phyloP scores from a whole-genome alignment of 805 yeast species.

The Candida golubevii region DNA sequence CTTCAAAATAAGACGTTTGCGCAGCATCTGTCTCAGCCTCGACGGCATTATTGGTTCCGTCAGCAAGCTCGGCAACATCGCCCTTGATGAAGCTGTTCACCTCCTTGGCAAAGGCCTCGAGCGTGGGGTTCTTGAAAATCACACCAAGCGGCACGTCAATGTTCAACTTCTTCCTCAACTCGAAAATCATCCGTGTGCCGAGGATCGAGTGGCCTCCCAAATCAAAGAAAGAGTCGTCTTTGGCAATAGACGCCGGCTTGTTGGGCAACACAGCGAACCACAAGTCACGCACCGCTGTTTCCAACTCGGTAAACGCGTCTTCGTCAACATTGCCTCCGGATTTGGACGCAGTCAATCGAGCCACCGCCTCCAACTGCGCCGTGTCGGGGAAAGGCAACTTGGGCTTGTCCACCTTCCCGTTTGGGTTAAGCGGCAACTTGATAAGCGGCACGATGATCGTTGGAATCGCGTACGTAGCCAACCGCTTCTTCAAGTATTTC shows the following conservation, averaged over 20 bases:
- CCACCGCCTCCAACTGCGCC: constrained; percentile 76
- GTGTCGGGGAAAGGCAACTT: constrained; percentile 92
- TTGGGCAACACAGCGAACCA: constrained; percentile 87
- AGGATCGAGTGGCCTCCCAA: constrained; percentile 97
- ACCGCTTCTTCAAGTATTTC: constrained; percentile 70
- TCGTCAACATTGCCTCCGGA: constrained; percentile 43
- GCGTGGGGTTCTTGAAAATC: constrained; percentile 85
- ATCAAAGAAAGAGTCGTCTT: constrained; percentile 89
- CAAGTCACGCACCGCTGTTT: constrained; percentile 66
- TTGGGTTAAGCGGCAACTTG: constrained; percentile 90
- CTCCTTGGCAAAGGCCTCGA: constrained; percentile 70
- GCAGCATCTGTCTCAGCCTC: constrained; percentile 23
- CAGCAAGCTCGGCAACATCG: constrained; percentile 43
- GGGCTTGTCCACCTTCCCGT: constrained; percentile 97
- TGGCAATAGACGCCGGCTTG: constrained; percentile 70
- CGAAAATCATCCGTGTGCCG: constrained; percentile 96
- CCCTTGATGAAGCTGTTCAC: constrained; percentile 55
- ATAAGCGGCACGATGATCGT: constrained; percentile 83
- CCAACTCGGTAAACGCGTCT: constrained; percentile 53
- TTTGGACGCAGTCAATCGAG: constrained; percentile 40
- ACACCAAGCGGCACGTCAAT: constrained; percentile 87
- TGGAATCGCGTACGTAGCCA: constrained; percentile 93
- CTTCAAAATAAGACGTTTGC: constrained; percentile 50
- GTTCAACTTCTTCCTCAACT: constrained; percentile 69
- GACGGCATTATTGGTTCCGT: constrained; percentile 18